phyloP scores from a whole-genome alignment of 257 asterid species.

The Apocynum venetum region DNA sequence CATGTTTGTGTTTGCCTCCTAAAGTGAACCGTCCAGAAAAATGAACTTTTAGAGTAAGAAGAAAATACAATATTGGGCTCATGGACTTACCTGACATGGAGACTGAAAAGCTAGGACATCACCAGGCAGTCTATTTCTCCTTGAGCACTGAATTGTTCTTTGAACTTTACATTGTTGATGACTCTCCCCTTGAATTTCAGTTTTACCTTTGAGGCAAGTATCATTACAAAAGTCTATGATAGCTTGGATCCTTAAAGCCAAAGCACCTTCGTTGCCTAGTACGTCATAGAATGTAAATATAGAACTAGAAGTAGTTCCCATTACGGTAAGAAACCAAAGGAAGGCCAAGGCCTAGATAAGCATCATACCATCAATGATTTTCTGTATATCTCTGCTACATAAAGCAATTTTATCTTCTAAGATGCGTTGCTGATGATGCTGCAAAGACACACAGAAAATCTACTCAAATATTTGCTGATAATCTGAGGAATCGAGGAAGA shows the following conservation, averaged over 20 bases:
- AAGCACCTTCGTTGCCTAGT: not conserved
- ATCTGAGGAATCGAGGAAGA: not conserved
- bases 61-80: too few species aligned
- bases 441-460: not conserved
- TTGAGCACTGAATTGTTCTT: not conserved
- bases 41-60: too few species aligned
- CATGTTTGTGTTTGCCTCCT: too few species aligned
- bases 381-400: constrained; percentile 11
- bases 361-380: constrained; percentile 13
- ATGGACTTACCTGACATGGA: constrained; percentile 3
- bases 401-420: constrained; percentile 13
- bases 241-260: constrained; percentile 11
- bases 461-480: not conserved
- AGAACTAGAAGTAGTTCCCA: not conserved
- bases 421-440: constrained; percentile 11
- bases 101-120: not conserved
- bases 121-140: constrained; percentile 1
- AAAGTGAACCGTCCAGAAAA: too few species aligned
- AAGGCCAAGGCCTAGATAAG: not conserved
- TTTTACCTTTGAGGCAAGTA: not conserved
- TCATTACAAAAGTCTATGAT: constrained; percentile 14
- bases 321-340: not conserved
- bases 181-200: not conserved
- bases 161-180: constrained; percentile 2
- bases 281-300: not conserved